A percentile compares a stretch with the other conserved stretches of the same genome.
Evolutionary conservation across 129 eudicot species (phyloP).

Genomic region (Logfia minima): DNA sequence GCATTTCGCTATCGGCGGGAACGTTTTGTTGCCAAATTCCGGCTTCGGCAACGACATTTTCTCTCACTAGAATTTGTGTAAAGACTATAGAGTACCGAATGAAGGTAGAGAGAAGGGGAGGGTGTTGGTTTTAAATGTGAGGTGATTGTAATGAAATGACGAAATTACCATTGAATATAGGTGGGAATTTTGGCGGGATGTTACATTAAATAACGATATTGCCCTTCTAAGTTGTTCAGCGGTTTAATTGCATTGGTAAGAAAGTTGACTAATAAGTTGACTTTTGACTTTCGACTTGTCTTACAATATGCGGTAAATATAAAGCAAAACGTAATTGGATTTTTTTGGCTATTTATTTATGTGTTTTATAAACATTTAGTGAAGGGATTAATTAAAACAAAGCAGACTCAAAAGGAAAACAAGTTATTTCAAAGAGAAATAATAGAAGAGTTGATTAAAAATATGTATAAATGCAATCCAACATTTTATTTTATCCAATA

Average conservation of each 20-base stretch:
- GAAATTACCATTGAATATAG: conserved; percentile 25
- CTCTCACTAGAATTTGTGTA: conserved; percentile 4
- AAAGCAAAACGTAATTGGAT: too few relatives aligned
- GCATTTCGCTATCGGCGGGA: conserved; percentile 62
- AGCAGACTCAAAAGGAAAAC: too few relatives aligned
- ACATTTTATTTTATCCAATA: too few relatives aligned
- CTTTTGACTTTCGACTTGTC: too few relatives aligned
- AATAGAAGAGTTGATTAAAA: too few relatives aligned
- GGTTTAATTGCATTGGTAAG: conserved; percentile 39
- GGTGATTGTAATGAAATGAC: conserved; percentile 6
- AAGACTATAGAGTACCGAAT: conserved; percentile 5
- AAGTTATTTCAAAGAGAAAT: too few relatives aligned
- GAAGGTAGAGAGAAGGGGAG: conserved; percentile 1
- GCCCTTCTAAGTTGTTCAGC: conserved; percentile 34
- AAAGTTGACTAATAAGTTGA: neutral
- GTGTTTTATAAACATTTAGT: too few relatives aligned
- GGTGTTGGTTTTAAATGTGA: conserved; percentile 31
- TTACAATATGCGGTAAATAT: too few relatives aligned
- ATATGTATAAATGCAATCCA: too few relatives aligned
- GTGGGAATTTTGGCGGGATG: conserved; percentile 36
- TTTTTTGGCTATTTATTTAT: too few relatives aligned
- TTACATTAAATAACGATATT: neutral
- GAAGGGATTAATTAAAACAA: too few relatives aligned
- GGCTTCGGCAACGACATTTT: conserved; percentile 50
- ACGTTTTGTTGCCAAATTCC: conserved; percentile 39